Percentiles rank a stretch among this genome's conserved stretches.
Conservation (phyloP, 108 stramenopile species). For the Skeletonema tropicum region DNA sequence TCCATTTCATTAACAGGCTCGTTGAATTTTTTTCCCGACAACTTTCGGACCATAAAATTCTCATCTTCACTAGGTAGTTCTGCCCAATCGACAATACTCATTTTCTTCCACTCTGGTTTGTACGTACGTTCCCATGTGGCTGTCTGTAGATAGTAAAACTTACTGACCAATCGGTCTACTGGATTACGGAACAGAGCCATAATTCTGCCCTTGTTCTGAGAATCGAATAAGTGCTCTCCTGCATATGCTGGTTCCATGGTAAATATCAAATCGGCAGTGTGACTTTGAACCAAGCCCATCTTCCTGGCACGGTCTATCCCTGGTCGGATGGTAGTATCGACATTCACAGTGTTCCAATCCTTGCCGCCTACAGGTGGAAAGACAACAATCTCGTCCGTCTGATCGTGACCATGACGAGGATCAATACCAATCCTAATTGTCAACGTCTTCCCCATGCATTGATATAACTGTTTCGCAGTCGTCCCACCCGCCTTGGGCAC, state of each 20-base stretch:
- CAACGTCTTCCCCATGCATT: conserved; percentile 19
- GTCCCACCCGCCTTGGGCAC: conserved; percentile 45
- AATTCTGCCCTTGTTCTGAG: conserved; percentile 37
- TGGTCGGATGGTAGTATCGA: conserved; percentile 42
- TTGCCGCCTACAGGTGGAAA: conserved; percentile 25
- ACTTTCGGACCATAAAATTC: conserved; percentile 23
- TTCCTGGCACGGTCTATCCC: conserved; percentile 36
- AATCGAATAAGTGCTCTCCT: conserved; percentile 28
- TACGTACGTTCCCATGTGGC: conserved; percentile 63
- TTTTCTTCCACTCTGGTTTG: conserved; percentile 45
- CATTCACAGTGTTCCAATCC: conserved; percentile 47
- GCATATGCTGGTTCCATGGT: conserved; percentile 37
- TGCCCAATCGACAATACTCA: conserved; percentile 57
- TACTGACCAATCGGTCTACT: conserved; percentile 56
- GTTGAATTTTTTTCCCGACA: conserved; percentile 11
- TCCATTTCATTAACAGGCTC: conserved; percentile 13
- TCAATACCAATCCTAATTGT: conserved; percentile 13
- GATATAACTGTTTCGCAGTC: conserved; percentile 26
- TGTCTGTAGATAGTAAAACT: conserved; percentile 57
- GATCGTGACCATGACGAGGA: conserved; percentile 22
- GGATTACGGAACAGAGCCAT: conserved; percentile 60
- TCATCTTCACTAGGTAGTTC: conserved; percentile 8
- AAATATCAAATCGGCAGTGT: conserved; percentile 38
- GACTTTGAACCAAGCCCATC: conserved; percentile 41
- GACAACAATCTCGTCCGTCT: conserved; percentile 28